Percentiles rank a stretch among this genome's conserved stretches.
Evolutionary conservation across 2,329 filamentous ascomycete species (phyloP).

Genomic region (Ophiostoma angusticollis): DNA sequence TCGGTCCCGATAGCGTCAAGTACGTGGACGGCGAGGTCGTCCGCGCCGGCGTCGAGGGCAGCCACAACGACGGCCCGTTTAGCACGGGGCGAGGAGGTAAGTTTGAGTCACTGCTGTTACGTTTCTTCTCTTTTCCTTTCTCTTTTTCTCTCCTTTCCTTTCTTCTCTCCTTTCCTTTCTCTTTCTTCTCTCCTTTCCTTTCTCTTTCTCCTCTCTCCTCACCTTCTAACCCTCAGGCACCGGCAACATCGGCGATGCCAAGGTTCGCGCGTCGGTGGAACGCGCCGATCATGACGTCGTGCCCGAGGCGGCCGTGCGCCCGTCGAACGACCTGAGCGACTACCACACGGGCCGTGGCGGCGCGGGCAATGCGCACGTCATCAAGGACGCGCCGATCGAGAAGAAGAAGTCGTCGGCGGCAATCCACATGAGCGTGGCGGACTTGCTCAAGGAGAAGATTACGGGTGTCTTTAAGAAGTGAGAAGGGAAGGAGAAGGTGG

Average conservation of each 20-base stretch:
- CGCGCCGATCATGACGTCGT: conserved; percentile 40
- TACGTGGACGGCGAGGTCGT: conserved; percentile 53
- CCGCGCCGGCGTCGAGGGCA: conserved; percentile 38
- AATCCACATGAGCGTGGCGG: conserved; percentile 33
- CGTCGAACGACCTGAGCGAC: conserved; percentile 33
- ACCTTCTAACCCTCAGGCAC: conserved; percentile 28
- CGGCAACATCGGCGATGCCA: conserved; percentile 44
- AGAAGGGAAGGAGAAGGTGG: background rate
- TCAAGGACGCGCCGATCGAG: conserved; percentile 17
- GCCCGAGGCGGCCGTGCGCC: conserved; percentile 38
- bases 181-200: too few species aligned
- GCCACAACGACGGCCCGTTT: conserved; percentile 45
- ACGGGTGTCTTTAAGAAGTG: conserved; percentile 37
- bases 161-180: background rate
- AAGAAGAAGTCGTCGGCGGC: conserved; percentile 15
- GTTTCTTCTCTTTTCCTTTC: background rate
- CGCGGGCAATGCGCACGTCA: conserved; percentile 41
- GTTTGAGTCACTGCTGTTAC: conserved; percentile 14
- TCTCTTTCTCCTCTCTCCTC: too few species aligned
- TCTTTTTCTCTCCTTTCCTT: background rate
- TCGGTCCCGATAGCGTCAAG: conserved; percentile 41
- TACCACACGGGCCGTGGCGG: conserved; percentile 49
- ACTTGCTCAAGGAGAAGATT: conserved; percentile 45
- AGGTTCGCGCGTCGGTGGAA: conserved; percentile 21
- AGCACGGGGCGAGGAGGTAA: conserved; percentile 47